Base-by-base conservation (phyloP, 495 filamentous ascomycete genomes). In the Glutinoglossum americanum region DNA sequence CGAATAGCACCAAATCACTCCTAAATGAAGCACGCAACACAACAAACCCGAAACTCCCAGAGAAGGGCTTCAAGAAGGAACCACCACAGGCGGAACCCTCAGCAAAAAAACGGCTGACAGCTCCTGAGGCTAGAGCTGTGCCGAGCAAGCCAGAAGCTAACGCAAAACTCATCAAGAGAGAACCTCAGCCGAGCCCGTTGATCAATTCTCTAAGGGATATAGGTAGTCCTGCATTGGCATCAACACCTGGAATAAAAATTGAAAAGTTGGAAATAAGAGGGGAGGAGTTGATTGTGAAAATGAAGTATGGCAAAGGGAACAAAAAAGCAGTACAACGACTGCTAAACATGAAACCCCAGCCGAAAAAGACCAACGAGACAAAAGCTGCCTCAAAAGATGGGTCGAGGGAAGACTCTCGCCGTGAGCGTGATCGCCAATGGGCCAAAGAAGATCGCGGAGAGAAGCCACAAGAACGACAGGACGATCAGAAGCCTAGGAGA, bases 281-380 rank as follows among this genome's bases (percentile, higher is more conserved):
- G 54, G 19, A 28, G 28, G 6, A 39, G 39, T 21, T 56, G 21
- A 19, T 39, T 9, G 28, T 56, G 3, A 39, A 45, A 13, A 6
- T 56, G 13, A 56, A 56, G 54, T 56, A 56, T 23, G 54, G 54
- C 33, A 56, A 39, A 41, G 27, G 54, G 21, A 39, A 39, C 9
- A 39, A 27, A 41, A 56, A 3, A 45, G 6, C 3, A 9, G 32
- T 56, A 3, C 54, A 56, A 23, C 32, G 54, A 0, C 23, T 56
- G 1, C n/a, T 56, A 17, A 39, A 56, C 15, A 54, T n/a, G 1
- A 54, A 54, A 54, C 25, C 51, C 15, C 51, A 28, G 25, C 51
- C 51, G 21, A 26, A 27, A 27, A 27, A 30, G 51, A 9, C 19
- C 25, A 28, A 10, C 13, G 49, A 53, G 25, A 10, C 5, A 28